A percentile compares a stretch with the other conserved stretches of the same genome.
phyloP scores from a whole-genome alignment of 1,284 basidiomycete species.

The Trametes versicolor region DNA sequence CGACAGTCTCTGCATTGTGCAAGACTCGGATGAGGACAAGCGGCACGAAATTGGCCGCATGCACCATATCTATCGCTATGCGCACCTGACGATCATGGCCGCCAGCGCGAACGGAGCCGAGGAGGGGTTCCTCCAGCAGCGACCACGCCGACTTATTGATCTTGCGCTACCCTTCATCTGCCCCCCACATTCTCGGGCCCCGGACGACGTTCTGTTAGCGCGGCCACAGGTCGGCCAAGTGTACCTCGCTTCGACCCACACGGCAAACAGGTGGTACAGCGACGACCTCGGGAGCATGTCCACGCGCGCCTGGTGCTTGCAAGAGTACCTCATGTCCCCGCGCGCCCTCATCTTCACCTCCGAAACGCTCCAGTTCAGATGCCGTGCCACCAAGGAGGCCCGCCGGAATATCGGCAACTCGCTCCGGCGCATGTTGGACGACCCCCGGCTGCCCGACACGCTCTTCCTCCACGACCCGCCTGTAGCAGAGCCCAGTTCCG shows the following conservation, averaged over 20 bases:
- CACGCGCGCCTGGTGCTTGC: conserved; percentile 29
- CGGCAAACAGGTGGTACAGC: not conserved
- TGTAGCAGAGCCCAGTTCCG: not conserved
- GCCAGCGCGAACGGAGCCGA: not conserved
- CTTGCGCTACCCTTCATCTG: conserved; percentile 6
- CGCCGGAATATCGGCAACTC: conserved; percentile 15
- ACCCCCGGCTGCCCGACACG: conserved; percentile 17
- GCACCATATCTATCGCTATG: conserved; percentile 14
- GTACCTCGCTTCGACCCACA: conserved; percentile 7
- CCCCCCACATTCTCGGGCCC: not conserved
- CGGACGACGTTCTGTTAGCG: not conserved
- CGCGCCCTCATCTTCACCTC: conserved; percentile 27
- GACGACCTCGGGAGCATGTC: conserved; percentile 11
- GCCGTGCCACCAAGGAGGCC: conserved; percentile 20
- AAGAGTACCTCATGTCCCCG: conserved; percentile 26
- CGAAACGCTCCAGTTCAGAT: conserved; percentile 28
- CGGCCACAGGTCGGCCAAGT: conserved; percentile 12
- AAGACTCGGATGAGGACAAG: conserved; percentile 17
- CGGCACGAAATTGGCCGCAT: conserved; percentile 9
- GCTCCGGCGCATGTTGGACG: conserved; percentile 2
- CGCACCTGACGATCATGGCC: conserved; percentile 15
- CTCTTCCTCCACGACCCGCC: conserved; percentile 16
- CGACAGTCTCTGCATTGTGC: conserved; percentile 16
- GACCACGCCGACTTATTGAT: not conserved
- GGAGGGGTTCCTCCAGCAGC: conserved; percentile 9